Base-by-base conservation (phyloP, 352 stramenopile species). In the Phytophthora tentaculata region DNA sequence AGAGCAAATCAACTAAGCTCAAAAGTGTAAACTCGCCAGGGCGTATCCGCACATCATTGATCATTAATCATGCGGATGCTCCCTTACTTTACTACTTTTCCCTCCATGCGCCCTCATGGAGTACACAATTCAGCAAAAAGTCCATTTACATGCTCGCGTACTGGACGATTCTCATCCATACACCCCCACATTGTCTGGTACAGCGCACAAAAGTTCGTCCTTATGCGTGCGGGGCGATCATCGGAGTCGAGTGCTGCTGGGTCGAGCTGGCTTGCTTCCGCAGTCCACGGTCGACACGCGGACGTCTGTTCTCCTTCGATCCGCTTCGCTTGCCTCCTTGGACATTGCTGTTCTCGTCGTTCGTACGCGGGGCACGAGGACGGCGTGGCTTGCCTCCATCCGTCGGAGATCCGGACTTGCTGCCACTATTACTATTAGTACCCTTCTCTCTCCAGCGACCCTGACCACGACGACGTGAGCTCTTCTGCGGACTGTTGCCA, bases 221-320 rank as follows among this genome's bases (percentile, higher is more conserved):
- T 70, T 58, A 81, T 43, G 74, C 74, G 37, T 81, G 63, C 17
- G 74, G 74, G 3, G 71, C 74, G 29, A 81, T 69, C 63, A 78
- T 73, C 20, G 67, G 56, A 17, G 56, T 12, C 41, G 61, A 37
- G 12, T 64, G 64, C 49, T 71, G 71, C 43, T 76, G 74, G 13
- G 61, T 56, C 22, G 65, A 61, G 32, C 47, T 56, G 5, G 48
- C 50, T 51, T 79, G 74, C 74, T 84, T 86, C 58, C 73, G 73
- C 57, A 85, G 50, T 10, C 50, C 59, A 20, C 69, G 73, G 26
- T 85, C 78, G 9, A 73, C 56, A 24, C 76, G 80, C 44, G 73
- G 57, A 47, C 71, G 81, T 54, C 76, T 67, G 17, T 67, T 69
- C 19, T 88, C 79, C 51, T 87, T 87, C 20, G 35, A 61, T 28